Conservation (phyloP, 2,329 filamentous ascomycete genomes). For the Arthrocladium fulminans region DNA sequence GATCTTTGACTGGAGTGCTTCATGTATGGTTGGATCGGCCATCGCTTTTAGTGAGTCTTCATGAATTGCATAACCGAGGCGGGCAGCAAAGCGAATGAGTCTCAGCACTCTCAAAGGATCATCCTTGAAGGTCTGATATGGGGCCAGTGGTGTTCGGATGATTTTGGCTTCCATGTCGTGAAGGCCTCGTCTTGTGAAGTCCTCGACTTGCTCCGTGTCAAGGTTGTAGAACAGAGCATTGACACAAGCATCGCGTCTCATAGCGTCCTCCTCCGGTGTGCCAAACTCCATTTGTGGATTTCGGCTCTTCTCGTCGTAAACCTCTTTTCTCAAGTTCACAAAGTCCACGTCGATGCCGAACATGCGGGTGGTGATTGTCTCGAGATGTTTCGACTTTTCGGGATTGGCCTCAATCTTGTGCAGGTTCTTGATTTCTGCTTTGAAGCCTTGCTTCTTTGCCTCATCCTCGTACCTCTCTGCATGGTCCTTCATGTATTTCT, state of each 20-base stretch:
- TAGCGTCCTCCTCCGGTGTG: slow-evolving; percentile 79
- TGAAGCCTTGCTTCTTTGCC: slow-evolving; percentile 25
- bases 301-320: slow-evolving; percentile 77
- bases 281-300: slow-evolving; percentile 93
- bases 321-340: slow-evolving; percentile 88
- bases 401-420: slow-evolving; percentile 89
- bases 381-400: slow-evolving; percentile 92
- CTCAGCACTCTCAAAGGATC: slow-evolving; percentile 82
- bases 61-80: slow-evolving; percentile 72
- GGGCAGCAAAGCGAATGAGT: slow-evolving; percentile 80
- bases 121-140: slow-evolving; percentile 86
- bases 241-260: slow-evolving; percentile 82
- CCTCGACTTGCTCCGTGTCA: slow-evolving; percentile 68
- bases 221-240: slow-evolving; percentile 97
- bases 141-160: slow-evolving; percentile 78
- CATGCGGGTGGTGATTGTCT: slow-evolving; percentile 78
- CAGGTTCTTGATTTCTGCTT: slow-evolving; percentile 51
- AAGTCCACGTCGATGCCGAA: slow-evolving; percentile 86
- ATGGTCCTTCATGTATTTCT: slow-evolving; percentile 34
- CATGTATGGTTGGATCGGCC: slow-evolving; percentile 66
- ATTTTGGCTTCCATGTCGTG: slow-evolving; percentile 62
- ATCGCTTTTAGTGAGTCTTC: slow-evolving; percentile 60
- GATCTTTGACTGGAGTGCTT: slow-evolving; percentile 76
- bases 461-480: slow-evolving; percentile 38
- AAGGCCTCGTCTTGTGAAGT: slow-evolving; percentile 68